phyloP scores from a whole-genome alignment of 768 basidiomycete genomes.

The Suillus subalutaceus region DNA sequence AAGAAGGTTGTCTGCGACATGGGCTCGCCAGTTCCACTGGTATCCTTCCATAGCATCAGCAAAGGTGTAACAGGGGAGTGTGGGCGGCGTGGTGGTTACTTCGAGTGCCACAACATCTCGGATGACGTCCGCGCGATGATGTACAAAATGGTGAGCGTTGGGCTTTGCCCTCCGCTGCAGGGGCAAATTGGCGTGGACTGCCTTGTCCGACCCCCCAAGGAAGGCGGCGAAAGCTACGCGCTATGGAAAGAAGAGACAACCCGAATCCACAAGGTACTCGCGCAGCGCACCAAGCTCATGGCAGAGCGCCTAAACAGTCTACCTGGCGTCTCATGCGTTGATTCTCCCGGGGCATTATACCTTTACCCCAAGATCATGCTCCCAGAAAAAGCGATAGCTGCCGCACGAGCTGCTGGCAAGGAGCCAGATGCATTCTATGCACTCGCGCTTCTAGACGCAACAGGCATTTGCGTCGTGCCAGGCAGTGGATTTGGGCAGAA shows the following conservation, averaged over 20 bases:
- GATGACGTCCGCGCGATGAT: constrained; percentile 81
- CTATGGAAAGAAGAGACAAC: constrained; percentile 87
- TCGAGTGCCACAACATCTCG: constrained; percentile 84
- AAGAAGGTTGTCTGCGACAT: constrained; percentile 79
- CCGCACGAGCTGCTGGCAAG: constrained; percentile 72
- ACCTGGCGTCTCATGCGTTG: constrained; percentile 87
- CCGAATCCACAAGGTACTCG: constrained; percentile 74
- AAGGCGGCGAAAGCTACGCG: constrained; percentile 72
- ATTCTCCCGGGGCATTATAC: constrained; percentile 92
- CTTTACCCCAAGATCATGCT: constrained; percentile 85
- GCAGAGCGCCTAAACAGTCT: constrained; percentile 77
- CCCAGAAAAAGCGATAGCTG: constrained; percentile 70
- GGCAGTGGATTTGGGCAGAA: constrained; percentile 95
- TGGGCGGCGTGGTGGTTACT: constrained; percentile 96
- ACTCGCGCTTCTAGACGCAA: constrained; percentile 79
- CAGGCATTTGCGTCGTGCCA: constrained; percentile 93
- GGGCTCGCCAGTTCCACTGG: constrained; percentile 74
- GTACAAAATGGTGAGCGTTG: constrained; percentile 95
- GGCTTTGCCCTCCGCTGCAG: constrained; percentile 84
- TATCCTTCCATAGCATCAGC: constrained; percentile 97
- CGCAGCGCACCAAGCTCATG: constrained; percentile 72
- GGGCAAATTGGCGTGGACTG: constrained; percentile 96
- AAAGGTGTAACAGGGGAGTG: constrained; percentile 98
- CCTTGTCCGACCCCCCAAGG: constrained; percentile 87
- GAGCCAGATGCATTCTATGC: constrained; percentile 91